Conservation (phyloP, 345 rosid genomes). For the Hibiscus mutabilis region DNA sequence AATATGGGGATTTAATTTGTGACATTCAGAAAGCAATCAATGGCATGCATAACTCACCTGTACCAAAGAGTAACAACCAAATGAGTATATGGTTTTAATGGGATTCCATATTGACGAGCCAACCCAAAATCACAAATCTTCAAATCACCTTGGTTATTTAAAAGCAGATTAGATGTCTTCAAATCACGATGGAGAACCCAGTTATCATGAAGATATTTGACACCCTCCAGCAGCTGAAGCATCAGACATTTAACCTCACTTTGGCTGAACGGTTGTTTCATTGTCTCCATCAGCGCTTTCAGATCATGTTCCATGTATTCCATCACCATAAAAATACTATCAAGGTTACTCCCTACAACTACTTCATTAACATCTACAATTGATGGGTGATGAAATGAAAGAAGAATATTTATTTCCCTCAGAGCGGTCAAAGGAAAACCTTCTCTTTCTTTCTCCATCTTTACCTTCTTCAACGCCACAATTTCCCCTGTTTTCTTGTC, state of each 20-base stretch:
- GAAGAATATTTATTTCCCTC: constrained; percentile 94
- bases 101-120: constrained; percentile 99
- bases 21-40: not conserved
- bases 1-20: not conserved
- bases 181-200: constrained; percentile 99
- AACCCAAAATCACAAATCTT: constrained; percentile 97
- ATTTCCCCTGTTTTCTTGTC: constrained; percentile 91
- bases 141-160: constrained; percentile 92
- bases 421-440: constrained; percentile 95
- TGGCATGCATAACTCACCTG: constrained; percentile 49
- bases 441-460: constrained; percentile 99
- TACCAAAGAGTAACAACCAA: constrained; percentile 99
- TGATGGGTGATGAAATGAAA: constrained; percentile 92
- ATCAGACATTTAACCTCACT: constrained; percentile 98
- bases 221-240: constrained; percentile 92
- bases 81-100: constrained; percentile 93
- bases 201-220: constrained; percentile 95
- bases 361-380: constrained; percentile 98
- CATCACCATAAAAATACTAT: constrained; percentile 99
- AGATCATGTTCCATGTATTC: constrained; percentile 99
- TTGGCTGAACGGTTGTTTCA: constrained; percentile 98
- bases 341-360: constrained; percentile 89
- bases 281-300: constrained; percentile 89
- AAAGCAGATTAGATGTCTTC: constrained; percentile 91
- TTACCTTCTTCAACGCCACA: constrained; percentile 97